Conservation (phyloP, 2,329 filamentous ascomycete species). For the Calcarisporium arbuscula region DNA sequence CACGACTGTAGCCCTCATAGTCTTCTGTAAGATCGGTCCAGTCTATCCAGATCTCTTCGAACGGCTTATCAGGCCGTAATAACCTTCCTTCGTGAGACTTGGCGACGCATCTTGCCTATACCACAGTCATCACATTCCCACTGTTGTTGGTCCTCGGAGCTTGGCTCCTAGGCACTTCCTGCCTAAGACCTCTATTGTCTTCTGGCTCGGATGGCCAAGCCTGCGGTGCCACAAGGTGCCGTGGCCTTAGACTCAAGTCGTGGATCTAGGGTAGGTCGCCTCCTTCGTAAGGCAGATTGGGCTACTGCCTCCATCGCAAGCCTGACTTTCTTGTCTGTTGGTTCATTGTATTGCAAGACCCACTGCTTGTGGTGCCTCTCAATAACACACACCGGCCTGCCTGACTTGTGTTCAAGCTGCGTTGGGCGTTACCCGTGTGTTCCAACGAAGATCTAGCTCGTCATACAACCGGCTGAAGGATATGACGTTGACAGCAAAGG, state of each 20-base stretch:
- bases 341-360: background rate
- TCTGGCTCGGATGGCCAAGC: too few relatives aligned
- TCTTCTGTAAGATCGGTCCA: background rate
- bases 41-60: background rate
- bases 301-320: background rate
- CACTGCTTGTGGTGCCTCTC: background rate
- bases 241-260: too few relatives aligned
- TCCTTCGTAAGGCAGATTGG: background rate
- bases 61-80: background rate
- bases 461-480: too few relatives aligned
- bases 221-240: too few relatives aligned
- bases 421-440: too few relatives aligned
- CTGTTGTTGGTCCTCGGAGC: background rate
- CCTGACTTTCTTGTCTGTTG: background rate
- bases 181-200: too few relatives aligned
- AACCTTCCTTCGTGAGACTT: background rate
- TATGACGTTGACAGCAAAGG: too few relatives aligned
- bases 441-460: too few relatives aligned
- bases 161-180: background rate
- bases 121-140: slow-evolving; percentile 4
- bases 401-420: background rate
- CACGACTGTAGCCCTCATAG: background rate
- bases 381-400: background rate
- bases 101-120: background rate
- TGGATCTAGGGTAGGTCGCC: background rate